These are phyloP conservation scores for Aspergillus sp. DNA, from an alignment of 2,329 filamentous ascomycete genomes.

Conservation along the genomic window DNA sequence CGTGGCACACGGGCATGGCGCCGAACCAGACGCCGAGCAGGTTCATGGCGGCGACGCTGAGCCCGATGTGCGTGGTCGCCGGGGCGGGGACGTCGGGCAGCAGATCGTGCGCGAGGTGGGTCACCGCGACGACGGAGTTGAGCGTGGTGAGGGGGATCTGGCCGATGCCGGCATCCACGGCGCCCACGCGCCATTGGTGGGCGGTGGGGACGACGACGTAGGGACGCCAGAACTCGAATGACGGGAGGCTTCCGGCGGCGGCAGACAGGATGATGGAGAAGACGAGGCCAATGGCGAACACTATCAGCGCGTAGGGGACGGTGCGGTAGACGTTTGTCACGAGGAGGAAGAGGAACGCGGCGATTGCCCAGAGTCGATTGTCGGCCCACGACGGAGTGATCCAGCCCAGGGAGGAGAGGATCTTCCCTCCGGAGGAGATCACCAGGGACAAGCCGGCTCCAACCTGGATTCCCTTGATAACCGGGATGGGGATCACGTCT, in stretches of 20 bases:
- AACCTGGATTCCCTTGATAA: constrained; percentile 91
- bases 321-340: constrained; percentile 54
- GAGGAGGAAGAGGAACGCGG: constrained; percentile 62
- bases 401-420: constrained; percentile 64
- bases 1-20: constrained; percentile 91
- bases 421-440: constrained; percentile 61
- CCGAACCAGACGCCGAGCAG: constrained; percentile 81
- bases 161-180: constrained; percentile 62
- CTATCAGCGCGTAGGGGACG: constrained; percentile 67
- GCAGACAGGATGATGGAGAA: constrained; percentile 47
- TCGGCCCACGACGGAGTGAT: constrained; percentile 56
- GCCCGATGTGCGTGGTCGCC: constrained; percentile 64
- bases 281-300: constrained; percentile 60
- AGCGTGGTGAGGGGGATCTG: constrained; percentile 86
- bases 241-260: constrained; percentile 36
- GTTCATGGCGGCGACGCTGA: constrained; percentile 79
- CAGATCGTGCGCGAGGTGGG: constrained; percentile 67
- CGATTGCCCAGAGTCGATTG: constrained; percentile 68
- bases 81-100: constrained; percentile 60
- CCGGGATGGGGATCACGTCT: constrained; percentile 66
- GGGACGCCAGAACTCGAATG: constrained; percentile 54
- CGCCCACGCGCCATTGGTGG: constrained; percentile 44
- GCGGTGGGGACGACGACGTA: constrained; percentile 38
- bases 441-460: constrained; percentile 79
- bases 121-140: constrained; percentile 85